A percentile compares a stretch with the other conserved stretches of the same genome.
Conservation (phyloP, 208 protist genomes). For the Trypanosoma scelopori region DNA sequence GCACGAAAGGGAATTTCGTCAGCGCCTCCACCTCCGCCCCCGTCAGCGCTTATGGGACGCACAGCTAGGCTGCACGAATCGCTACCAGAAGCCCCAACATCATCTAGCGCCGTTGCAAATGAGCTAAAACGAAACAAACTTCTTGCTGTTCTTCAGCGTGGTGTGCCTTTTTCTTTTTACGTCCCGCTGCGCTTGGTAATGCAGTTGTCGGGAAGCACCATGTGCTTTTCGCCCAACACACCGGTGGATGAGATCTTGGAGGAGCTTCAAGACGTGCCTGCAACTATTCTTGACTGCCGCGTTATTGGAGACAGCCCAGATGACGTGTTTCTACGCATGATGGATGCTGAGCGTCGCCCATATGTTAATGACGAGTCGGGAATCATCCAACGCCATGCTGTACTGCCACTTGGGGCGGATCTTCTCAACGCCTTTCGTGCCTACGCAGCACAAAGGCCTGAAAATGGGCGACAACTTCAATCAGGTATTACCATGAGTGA, state of each 20-base stretch:
- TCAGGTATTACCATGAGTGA: conserved; percentile 38
- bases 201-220: conserved; percentile 5
- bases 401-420: conserved; percentile 12
- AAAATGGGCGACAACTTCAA: conserved; percentile 11
- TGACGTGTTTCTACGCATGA: conserved; percentile 36
- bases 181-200: conserved; percentile 21
- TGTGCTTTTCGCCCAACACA: conserved; percentile 15
- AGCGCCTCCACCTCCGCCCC: background rate
- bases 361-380: conserved; percentile 12
- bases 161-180: conserved; percentile 30
- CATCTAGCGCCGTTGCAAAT: background rate
- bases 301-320: conserved; percentile 25
- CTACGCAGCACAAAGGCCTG: conserved; percentile 8
- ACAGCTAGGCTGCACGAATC: background rate
- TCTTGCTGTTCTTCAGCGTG: conserved; percentile 16
- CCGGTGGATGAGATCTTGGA: conserved; percentile 17
- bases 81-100: conserved; percentile 7
- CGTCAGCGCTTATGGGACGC: background rate
- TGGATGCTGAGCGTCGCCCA: conserved; percentile 27
- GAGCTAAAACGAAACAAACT: conserved; percentile 26
- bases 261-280: conserved; percentile 25
- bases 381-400: conserved; percentile 7
- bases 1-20: background rate
- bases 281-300: conserved; percentile 28
- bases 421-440: conserved; percentile 24